These are phyloP conservation scores for Russula ochroleuca DNA, from an alignment of 768 basidiomycete genomes.

Conservation along the genomic window DNA sequence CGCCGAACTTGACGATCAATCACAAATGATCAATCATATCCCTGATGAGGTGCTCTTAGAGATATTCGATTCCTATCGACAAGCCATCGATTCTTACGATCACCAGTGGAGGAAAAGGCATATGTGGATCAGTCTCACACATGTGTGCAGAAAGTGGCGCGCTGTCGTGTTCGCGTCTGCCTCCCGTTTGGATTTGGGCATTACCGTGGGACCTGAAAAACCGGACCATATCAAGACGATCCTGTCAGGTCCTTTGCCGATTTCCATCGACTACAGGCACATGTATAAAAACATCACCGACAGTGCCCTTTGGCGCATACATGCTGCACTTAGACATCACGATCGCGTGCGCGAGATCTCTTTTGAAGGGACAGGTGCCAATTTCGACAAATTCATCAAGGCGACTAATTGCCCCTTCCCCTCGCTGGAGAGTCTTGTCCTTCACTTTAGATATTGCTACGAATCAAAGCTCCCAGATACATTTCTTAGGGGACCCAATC, in stretches of 20 bases:
- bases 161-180: background rate
- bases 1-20: too few relatives aligned
- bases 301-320: background rate
- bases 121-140: slow-evolving; percentile 27
- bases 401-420: background rate
- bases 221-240: background rate
- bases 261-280: background rate
- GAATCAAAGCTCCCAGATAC: background rate
- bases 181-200: background rate
- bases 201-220: background rate
- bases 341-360: background rate
- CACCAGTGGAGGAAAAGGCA: background rate
- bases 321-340: background rate
- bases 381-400: background rate
- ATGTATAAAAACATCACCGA: background rate
- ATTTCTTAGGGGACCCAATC: background rate
- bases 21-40: too few relatives aligned
- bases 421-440: background rate
- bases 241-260: background rate
- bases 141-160: slow-evolving; percentile 15
- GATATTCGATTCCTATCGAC: too few relatives aligned
- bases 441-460: rapidly evolving
- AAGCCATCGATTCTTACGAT: background rate
- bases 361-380: background rate
- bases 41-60: too few relatives aligned